Evolutionary conservation across 75 land plant genomes (phyloP).

Genomic region (Cupressus sempervirens): DNA sequence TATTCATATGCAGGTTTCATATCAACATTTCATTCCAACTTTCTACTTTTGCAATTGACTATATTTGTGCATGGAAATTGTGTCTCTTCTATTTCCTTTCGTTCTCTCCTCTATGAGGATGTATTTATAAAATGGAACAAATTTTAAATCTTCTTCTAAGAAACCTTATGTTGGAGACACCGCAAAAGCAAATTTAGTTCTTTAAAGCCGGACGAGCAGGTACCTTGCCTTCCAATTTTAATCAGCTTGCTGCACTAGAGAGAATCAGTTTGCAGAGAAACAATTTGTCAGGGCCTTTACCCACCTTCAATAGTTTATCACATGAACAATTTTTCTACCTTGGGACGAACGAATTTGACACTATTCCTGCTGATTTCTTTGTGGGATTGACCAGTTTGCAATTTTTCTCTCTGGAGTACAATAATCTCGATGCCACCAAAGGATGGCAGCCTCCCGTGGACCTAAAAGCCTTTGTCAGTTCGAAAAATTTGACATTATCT

Average conservation of each 20-base stretch:
- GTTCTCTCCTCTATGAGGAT: no score
- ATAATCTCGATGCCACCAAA: slow-evolving; percentile 32
- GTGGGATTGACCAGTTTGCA: slow-evolving; percentile 35
- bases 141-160: no score
- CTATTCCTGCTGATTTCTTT: slow-evolving; percentile 78
- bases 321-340: slow-evolving; percentile 44
- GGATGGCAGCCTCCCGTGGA: slow-evolving; percentile 72
- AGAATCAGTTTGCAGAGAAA: slow-evolving; percentile 69
- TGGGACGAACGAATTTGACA: slow-evolving; percentile 49
- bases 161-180: no score
- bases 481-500: no score
- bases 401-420: slow-evolving; percentile 50
- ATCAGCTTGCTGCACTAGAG: slow-evolving; percentile 44
- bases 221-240: slow-evolving; percentile 51
- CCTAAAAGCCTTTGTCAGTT: slow-evolving; percentile 26
- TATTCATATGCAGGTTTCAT: no score
- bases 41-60: no score
- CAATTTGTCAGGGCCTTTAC: slow-evolving; percentile 56
- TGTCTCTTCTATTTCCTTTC: no score
- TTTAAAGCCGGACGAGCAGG: slow-evolving; percentile 46
- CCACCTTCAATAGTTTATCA: slow-evolving; percentile 58
- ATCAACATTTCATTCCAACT: no score
- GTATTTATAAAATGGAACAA: no score
- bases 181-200: slow-evolving; percentile 69
- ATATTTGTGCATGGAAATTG: no score